These are phyloP conservation scores for Phytophthora europaea DNA, from an alignment of 352 stramenopile genomes.

Conservation along the genomic window DNA sequence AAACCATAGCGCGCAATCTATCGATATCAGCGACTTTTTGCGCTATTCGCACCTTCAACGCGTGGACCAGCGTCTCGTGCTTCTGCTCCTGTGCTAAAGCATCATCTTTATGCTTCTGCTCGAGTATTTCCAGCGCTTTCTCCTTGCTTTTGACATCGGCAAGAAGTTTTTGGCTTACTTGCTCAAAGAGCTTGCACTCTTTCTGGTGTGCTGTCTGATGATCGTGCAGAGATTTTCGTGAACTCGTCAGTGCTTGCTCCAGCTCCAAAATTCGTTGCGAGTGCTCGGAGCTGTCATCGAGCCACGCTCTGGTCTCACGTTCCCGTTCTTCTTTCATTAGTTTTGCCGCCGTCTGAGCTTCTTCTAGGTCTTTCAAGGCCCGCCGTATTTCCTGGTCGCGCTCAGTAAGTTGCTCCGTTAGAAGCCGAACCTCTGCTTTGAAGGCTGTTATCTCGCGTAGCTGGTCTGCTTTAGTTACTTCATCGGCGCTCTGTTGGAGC, in stretches of 20 bases:
- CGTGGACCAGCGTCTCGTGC: constrained; percentile 26
- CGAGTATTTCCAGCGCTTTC: neutral
- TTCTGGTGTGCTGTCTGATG: constrained; percentile 16
- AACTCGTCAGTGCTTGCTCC: constrained; percentile 6
- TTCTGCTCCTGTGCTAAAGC: constrained; percentile 5
- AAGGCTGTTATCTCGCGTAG: constrained; percentile 11
- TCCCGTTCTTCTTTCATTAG: constrained; percentile 11
- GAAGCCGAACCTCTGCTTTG: constrained; percentile 6
- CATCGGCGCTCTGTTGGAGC: constrained; percentile 18
- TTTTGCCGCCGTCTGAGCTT: constrained; percentile 1
- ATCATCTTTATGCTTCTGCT: constrained; percentile 15
- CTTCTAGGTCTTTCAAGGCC: constrained; percentile 9
- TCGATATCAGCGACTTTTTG: constrained; percentile 25
- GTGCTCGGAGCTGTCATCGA: neutral
- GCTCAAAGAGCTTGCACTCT: constrained; percentile 16
- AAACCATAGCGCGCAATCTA: constrained; percentile 7
- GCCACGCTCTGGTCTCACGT: constrained; percentile 2
- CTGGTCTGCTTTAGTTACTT: constrained; percentile 11
- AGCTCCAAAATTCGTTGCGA: constrained; percentile 18
- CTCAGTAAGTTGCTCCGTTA: constrained; percentile 10
- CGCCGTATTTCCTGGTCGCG: constrained; percentile 18
- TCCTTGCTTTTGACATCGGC: constrained; percentile 10
- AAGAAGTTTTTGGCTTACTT: constrained; percentile 21
- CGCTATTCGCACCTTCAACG: constrained; percentile 23
- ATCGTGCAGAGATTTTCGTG: constrained; percentile 5